phyloP scores from a whole-genome alignment of 441 rosid genomes.

The Eutrema salsugineum region DNA sequence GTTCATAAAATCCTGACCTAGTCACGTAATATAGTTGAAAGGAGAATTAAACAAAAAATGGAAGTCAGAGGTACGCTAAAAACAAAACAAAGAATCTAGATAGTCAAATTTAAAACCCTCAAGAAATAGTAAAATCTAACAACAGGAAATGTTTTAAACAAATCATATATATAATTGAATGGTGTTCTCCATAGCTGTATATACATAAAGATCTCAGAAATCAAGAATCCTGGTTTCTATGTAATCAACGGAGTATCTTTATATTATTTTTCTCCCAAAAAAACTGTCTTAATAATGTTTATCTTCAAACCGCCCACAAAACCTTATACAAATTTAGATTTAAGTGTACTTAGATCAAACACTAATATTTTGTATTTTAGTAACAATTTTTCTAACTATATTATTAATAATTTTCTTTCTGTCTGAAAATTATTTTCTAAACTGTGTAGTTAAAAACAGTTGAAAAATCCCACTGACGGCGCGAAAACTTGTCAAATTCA shows the following conservation, averaged over 20 bases:
- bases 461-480: not conserved
- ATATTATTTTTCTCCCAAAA: not conserved
- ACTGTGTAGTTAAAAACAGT: too few species aligned
- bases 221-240: not conserved
- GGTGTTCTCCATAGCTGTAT: not conserved
- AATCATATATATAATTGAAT: not conserved
- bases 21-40: not conserved
- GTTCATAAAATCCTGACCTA: not conserved
- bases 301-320: not conserved
- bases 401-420: not conserved
- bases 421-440: too few species aligned
- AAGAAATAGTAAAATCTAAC: not conserved
- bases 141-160: not conserved
- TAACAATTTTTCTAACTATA: not conserved
- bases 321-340: not conserved
- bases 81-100: not conserved
- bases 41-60: not conserved
- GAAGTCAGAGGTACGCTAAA: not conserved
- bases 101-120: conserved; percentile 1
- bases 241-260: not conserved
- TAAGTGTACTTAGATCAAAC: not conserved
- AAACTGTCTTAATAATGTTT: too few species aligned
- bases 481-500: not conserved
- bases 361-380: not conserved
- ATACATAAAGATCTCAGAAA: not conserved